Percentiles rank a stretch among this genome's conserved stretches.
Conservation (phyloP, 202 grass and related monocot genomes). For the Setaria viridis region DNA sequence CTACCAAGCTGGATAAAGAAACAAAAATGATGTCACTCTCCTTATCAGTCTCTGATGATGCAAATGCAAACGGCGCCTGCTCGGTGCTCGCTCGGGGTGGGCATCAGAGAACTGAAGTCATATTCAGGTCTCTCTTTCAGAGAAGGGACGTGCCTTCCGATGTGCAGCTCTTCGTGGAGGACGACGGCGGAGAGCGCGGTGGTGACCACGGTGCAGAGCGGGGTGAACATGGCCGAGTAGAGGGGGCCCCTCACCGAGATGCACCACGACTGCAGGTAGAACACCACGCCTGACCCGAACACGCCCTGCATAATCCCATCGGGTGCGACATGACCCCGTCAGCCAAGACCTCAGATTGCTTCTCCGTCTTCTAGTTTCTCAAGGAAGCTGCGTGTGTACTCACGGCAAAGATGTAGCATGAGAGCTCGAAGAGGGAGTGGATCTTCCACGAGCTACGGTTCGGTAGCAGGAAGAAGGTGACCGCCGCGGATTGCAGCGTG, state of each 20-base stretch:
- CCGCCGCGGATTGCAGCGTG: conserved; percentile 50
- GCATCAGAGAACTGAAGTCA: too few relatives aligned
- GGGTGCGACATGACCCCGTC: background rate
- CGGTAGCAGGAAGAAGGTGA: conserved; percentile 51
- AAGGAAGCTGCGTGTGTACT: background rate
- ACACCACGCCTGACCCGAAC: conserved; percentile 64
- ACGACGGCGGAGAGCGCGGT: conserved; percentile 48
- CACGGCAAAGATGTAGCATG: conserved; percentile 64
- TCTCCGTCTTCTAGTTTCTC: background rate
- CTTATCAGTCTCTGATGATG: too few relatives aligned
- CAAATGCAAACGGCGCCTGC: too few relatives aligned
- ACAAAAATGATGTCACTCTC: background rate
- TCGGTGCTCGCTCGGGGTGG: too few relatives aligned
- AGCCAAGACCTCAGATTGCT: background rate
- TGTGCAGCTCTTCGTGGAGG: conserved; percentile 62
- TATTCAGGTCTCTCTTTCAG: too few relatives aligned
- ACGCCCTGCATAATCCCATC: conserved; percentile 48
- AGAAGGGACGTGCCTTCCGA: conserved; percentile 53
- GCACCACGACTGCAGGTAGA: conserved; percentile 85
- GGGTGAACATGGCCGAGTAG: conserved; percentile 83
- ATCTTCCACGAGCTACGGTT: conserved; percentile 60
- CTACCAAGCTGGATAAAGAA: conserved; percentile 43
- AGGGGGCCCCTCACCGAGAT: conserved; percentile 67
- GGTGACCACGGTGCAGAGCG: conserved; percentile 63
- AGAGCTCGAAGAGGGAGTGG: conserved; percentile 54